Evolutionary conservation across 345 rosid species (phyloP), one percentile per base, ranked within the genome.

Genomic region (Murraya paniculata): DNA sequence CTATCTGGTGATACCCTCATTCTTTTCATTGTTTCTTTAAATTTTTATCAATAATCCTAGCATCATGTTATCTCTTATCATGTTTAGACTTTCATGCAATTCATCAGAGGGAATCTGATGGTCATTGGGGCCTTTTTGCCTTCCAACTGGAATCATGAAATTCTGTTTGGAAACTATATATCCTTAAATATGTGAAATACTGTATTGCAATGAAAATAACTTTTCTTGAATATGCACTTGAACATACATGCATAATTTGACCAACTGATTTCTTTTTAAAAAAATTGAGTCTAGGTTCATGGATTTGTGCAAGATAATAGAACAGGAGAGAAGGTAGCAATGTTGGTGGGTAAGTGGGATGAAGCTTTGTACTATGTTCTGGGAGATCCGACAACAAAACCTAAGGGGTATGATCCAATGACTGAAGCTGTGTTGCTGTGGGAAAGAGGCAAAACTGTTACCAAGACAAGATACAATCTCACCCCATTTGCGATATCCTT

Each of bases 321-420:
- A 80, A 97, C 96, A 1, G 99, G 98, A 73, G 97, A 94, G 90
- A 97, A 93, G 89, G 98, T 97, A 48, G 99, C 98, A 41, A 82
- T 94, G 90, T 75, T 97, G 87, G 85, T 97, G 66, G 98, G 99
- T 9, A 97, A 97, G 90, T 97, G 99, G 99, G 99, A 97, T 73
- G 99, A 89, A 80, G 99, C 98, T 55, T 87, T 96, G 93, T 96
- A 96, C 89, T 92, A 94, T 77, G 98, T 92, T 28, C 77, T 90
- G 73, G 98, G 98, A 71, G 98, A 94, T 88, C 97, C 93, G 62
- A 90, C 91, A 2, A 86, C 87, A 59, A 97, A 96, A 75, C 99
- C 98, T 16, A 94, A 93, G 79, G 98, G 96, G 19, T 97, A 94
- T 81, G 99, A 97, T 82, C 98, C 98, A 76, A 94, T 91, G 99